Evolutionary conservation across 768 basidiomycete genomes (phyloP).

Genomic region (Rhodotorula babjevae): DNA sequence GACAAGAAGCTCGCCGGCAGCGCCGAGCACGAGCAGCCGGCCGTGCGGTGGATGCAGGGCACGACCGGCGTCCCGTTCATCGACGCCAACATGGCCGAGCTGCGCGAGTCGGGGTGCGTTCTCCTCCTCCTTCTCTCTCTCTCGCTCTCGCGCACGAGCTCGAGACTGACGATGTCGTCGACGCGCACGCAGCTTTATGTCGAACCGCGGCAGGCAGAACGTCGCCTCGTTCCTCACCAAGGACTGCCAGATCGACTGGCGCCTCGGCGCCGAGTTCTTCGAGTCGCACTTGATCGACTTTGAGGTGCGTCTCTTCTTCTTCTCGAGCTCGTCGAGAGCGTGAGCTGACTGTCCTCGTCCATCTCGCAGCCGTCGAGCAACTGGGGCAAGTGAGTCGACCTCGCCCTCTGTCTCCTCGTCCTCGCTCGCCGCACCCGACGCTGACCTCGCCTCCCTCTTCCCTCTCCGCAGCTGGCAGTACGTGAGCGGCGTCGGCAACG

Average conservation of each 20-base stretch:
- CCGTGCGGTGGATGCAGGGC: conserved; percentile 30
- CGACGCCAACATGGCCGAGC: conserved; percentile 44
- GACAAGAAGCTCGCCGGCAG: conserved; percentile 18
- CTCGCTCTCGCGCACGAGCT: neutral
- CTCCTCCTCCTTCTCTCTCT: too few species aligned
- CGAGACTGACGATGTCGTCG: fast-evolving
- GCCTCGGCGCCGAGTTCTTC: conserved; percentile 53
- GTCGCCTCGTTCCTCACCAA: conserved; percentile 51
- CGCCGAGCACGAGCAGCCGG: conserved; percentile 40
- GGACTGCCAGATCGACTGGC: conserved; percentile 51
- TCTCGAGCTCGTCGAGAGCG: neutral
- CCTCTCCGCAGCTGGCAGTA: conserved; percentile 36
- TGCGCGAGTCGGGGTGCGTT: conserved; percentile 30
- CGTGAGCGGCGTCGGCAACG: conserved; percentile 36
- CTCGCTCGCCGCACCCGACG: too few species aligned
- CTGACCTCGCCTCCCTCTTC: neutral
- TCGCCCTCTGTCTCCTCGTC: too few species aligned
- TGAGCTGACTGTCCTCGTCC: neutral
- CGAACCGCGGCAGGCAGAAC: conserved; percentile 52
- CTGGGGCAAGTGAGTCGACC: neutral
- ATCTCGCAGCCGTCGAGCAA: neutral
- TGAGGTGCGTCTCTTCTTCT: conserved; percentile 39
- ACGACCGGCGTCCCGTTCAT: conserved; percentile 51
- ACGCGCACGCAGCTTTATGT: conserved; percentile 45
- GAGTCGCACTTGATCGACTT: conserved; percentile 49